A percentile compares a stretch with the other conserved stretches of the same genome.
Conservation (phyloP, 768 basidiomycete species). For the Kwoniella shandongensis region DNA sequence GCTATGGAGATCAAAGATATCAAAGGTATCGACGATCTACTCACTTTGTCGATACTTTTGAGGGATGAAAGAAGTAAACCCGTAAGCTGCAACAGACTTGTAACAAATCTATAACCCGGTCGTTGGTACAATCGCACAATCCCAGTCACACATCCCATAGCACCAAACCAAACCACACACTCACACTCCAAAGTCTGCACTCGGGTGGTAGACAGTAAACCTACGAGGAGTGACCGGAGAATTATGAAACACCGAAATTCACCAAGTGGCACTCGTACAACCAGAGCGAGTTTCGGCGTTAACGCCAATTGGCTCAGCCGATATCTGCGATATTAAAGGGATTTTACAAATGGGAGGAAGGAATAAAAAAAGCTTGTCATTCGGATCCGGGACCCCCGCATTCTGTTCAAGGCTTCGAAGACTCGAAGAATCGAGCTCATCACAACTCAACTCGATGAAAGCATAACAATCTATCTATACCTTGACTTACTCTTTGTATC, state of each 20-base stretch:
- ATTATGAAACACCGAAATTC: not conserved
- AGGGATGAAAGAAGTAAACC: constrained; percentile 24
- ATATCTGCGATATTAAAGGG: not conserved
- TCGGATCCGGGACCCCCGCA: not conserved
- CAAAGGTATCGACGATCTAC: constrained; percentile 5
- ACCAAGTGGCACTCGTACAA: constrained; percentile 2
- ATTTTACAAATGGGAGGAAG: not conserved
- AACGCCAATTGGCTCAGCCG: not conserved
- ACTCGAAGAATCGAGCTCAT: not conserved
- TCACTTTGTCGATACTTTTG: constrained; percentile 32
- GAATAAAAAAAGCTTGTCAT: not conserved
- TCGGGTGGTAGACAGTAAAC: too few relatives aligned
- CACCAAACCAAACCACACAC: too few relatives aligned
- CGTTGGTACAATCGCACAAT: too few relatives aligned
- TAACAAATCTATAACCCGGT: constrained; percentile 13
- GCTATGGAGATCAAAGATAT: not conserved
- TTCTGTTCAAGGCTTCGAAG: not conserved
- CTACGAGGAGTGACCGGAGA: too few relatives aligned
- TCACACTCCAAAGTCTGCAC: too few relatives aligned
- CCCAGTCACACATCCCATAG: too few relatives aligned
- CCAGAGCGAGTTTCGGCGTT: constrained; percentile 1
- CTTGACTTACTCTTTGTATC: not conserved
- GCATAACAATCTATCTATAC: too few relatives aligned
- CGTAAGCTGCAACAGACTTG: constrained; percentile 3
- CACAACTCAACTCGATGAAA: not conserved